Base-by-base conservation (phyloP, 805 yeast species). In the Suhomyces sp. region DNA sequence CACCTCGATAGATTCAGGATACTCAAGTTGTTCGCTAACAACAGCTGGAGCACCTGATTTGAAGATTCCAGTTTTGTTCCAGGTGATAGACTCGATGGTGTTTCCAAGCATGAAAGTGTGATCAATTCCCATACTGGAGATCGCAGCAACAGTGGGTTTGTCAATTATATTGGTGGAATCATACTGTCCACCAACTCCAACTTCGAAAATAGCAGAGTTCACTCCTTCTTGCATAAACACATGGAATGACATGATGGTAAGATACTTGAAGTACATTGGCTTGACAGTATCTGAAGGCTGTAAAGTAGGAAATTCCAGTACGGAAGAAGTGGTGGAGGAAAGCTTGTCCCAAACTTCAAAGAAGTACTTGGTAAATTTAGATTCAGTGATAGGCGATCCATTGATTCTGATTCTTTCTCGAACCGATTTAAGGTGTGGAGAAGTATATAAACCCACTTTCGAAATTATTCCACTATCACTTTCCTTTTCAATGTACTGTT, bases 141-240 rank as follows among this genome's bases (percentile, higher is more conserved):
- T 86, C 38, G 96, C 99, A 46, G 96, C 86, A 1, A 85, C 92
- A 0, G 88, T 81, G 17, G 99, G 98, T 44, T 77, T 72, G 44
- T 78, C 83, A 47, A 94, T 82, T 2, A 94, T 81, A 66, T 94
- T 94, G 10, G 99, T 94, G n/a, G 97, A 90, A 69, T 94, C 99
- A 63, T 84, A 90, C 65, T 89, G 96, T 6, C 99, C 99, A 27
- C 99, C 99, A 47, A 94, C 96, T 22, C 99, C 99, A 29, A 96
- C 99, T 68, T 94, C 99, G 65, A 89, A 91, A 38, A 94, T 86
- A 10, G 98, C 97, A 35, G 97, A 82, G 64, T 91, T 88, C n/a
- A 94, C 92, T 1, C 88, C 87, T 70, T 94, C 99, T 51, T 82
- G 79, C 71, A 90, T 67, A 61, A 96, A 96, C 0, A 90, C 87